Percentiles rank a stretch among this genome's conserved stretches.
phyloP scores from a whole-genome alignment of 2,329 filamentous ascomycete genomes.

The Penicillium sumatraense region DNA sequence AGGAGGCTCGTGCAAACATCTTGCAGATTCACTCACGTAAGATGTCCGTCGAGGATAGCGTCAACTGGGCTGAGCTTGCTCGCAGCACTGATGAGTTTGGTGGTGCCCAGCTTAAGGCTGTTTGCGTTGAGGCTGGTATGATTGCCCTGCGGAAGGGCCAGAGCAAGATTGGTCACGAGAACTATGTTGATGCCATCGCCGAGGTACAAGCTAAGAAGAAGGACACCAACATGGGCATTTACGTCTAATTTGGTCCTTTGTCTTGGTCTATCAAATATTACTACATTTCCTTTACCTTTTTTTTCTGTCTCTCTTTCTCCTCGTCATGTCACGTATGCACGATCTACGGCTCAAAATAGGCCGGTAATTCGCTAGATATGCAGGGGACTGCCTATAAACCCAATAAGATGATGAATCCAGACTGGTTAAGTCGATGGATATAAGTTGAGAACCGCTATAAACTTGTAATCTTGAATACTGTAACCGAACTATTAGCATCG shows the following conservation, averaged over 20 bases:
- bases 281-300: conserved; percentile 11
- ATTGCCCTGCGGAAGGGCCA: conserved; percentile 93
- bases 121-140: conserved; percentile 99
- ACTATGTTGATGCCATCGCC: conserved; percentile 97
- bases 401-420: conserved; percentile 22
- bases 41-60: conserved; percentile 90
- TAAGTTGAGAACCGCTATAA: no score
- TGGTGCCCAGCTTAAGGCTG: conserved; percentile 95
- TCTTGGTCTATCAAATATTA: background rate
- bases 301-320: conserved; percentile 14
- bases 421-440: conserved; percentile 3
- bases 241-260: conserved; percentile 36
- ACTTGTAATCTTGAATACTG: no score
- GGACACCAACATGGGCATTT: conserved; percentile 63
- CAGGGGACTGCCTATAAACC: conserved; percentile 14
- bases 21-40: conserved; percentile 96
- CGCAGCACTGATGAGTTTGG: conserved; percentile 98
- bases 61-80: conserved; percentile 96
- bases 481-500: no score
- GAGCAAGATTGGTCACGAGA: conserved; percentile 96
- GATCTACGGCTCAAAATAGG: conserved; percentile 15
- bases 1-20: conserved; percentile 96
- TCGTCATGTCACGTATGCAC: conserved; percentile 28
- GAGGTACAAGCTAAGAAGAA: conserved; percentile 93
- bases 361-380: conserved; percentile 27